These are phyloP conservation scores for Xylaria sp. DNA, from an alignment of 2,329 filamentous ascomycete species.

Conservation along the genomic window DNA sequence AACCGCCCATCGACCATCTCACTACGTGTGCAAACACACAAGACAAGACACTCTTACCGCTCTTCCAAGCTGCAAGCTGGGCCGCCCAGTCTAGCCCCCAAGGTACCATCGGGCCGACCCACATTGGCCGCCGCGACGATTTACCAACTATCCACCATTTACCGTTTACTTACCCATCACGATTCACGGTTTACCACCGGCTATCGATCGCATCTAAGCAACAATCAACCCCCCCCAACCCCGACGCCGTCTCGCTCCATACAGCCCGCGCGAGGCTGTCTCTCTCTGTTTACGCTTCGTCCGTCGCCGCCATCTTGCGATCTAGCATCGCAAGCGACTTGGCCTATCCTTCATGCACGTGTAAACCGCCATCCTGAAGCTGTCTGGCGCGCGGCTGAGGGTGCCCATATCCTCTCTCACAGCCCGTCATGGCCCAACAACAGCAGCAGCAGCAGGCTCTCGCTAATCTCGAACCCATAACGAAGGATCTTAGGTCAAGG, in stretches of 20 bases:
- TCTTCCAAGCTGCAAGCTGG: conserved; percentile 1
- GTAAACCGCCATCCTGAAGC: conserved; percentile 38
- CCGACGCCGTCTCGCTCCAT: too few species aligned
- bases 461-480: conserved; percentile 60
- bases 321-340: conserved; percentile 32
- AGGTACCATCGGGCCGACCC: too few species aligned
- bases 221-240: too few species aligned
- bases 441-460: conserved; percentile 59
- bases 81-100: too few species aligned
- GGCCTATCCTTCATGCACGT: conserved; percentile 33
- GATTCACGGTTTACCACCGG: too few species aligned
- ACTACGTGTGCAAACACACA: too few species aligned
- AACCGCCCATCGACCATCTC: too few species aligned
- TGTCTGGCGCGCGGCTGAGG: conserved; percentile 40
- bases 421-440: conserved; percentile 49
- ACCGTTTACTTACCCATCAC: too few species aligned
- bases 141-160: too few species aligned
- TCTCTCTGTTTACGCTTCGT: neutral
- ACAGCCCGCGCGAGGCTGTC: neutral
- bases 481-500: conserved; percentile 62
- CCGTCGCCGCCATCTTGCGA: conserved; percentile 24
- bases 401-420: conserved; percentile 6
- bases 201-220: too few species aligned
- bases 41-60: conserved; percentile 15
- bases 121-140: too few species aligned